These are phyloP conservation scores for Leccinellum rugosiceps DNA, from an alignment of 768 basidiomycete genomes.

Conservation along the genomic window DNA sequence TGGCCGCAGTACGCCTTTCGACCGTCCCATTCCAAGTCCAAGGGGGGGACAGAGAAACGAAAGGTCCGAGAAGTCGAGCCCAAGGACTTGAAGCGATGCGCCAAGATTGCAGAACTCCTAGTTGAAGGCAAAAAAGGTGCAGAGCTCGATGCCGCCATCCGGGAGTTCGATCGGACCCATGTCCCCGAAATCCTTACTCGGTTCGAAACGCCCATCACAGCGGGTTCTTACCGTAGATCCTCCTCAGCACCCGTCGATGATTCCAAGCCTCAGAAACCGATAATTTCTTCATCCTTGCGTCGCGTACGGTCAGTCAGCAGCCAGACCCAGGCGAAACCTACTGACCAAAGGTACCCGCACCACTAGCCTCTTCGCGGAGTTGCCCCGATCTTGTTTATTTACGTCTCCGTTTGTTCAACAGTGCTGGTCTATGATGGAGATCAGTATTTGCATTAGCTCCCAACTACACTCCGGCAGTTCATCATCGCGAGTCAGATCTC, in stretches of 20 bases:
- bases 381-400: slow-evolving; percentile 32
- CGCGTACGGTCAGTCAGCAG: slow-evolving; percentile 25
- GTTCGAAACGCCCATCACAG: slow-evolving; percentile 72
- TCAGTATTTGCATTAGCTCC: no score
- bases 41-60: slow-evolving; percentile 31
- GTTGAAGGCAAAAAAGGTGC: slow-evolving; percentile 64
- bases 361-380: slow-evolving; percentile 16
- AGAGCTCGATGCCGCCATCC: slow-evolving; percentile 59
- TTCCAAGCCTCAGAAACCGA: slow-evolving; percentile 32
- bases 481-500: not conserved
- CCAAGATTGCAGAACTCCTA: slow-evolving; percentile 65
- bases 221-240: slow-evolving; percentile 64
- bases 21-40: slow-evolving; percentile 46
- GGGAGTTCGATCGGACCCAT: slow-evolving; percentile 53
- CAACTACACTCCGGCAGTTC: no score
- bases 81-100: slow-evolving; percentile 58
- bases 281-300: slow-evolving; percentile 18
- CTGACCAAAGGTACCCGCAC: slow-evolving; percentile 1
- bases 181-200: slow-evolving; percentile 63
- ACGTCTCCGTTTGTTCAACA: slow-evolving; percentile 30
- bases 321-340: slow-evolving; percentile 15
- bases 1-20: slow-evolving; percentile 77
- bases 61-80: slow-evolving; percentile 38
- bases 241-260: slow-evolving; percentile 57
- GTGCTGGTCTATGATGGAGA: no score